A percentile compares a stretch with the other conserved stretches of the same genome.
Conservation (phyloP, 257 asterid genomes). For the Paraleonurus japonicus region DNA sequence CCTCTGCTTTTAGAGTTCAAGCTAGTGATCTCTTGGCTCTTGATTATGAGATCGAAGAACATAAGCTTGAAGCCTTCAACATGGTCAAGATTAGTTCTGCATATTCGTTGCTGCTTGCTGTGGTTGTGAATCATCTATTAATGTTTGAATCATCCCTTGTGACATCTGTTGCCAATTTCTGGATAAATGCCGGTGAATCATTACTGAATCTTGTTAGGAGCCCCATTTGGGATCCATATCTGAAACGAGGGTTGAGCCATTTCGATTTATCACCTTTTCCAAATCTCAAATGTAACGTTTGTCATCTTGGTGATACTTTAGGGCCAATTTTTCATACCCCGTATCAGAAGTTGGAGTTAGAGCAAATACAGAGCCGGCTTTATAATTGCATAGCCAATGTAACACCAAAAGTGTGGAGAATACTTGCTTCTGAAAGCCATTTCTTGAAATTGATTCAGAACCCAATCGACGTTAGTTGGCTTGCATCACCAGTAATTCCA, state of each 20-base stretch:
- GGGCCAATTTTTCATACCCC: neutral
- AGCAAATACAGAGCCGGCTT: slow-evolving; percentile 30
- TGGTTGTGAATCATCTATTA: slow-evolving; percentile 50
- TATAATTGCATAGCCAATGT: slow-evolving; percentile 36
- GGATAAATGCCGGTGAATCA: slow-evolving; percentile 64
- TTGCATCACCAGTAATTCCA: slow-evolving; percentile 21
- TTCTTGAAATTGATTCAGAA: slow-evolving; percentile 41
- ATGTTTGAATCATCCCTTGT: slow-evolving; percentile 49
- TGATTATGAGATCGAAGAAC: slow-evolving; percentile 1
- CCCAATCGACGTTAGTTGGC: slow-evolving; percentile 47
- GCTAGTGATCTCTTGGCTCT: slow-evolving; percentile 41
- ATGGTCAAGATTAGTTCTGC: slow-evolving; percentile 53
- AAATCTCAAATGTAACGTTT: slow-evolving; percentile 26
- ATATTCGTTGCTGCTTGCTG: slow-evolving; percentile 66
- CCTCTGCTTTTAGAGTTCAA: slow-evolving; percentile 55
- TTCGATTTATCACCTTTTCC: slow-evolving; percentile 17
- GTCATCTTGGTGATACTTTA: slow-evolving; percentile 10
- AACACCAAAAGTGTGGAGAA: slow-evolving; percentile 46
- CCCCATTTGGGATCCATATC: slow-evolving; percentile 26
- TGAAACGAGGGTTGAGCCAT: neutral
- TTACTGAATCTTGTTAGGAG: slow-evolving; percentile 40
- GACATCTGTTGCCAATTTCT: slow-evolving; percentile 42
- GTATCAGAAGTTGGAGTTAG: slow-evolving; percentile 25
- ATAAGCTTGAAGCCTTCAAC: slow-evolving; percentile 37
- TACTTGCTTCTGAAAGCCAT: slow-evolving; percentile 35